phyloP scores from a whole-genome alignment of 1,139 yeast genomes.

The Saccharomyces uvarum region DNA sequence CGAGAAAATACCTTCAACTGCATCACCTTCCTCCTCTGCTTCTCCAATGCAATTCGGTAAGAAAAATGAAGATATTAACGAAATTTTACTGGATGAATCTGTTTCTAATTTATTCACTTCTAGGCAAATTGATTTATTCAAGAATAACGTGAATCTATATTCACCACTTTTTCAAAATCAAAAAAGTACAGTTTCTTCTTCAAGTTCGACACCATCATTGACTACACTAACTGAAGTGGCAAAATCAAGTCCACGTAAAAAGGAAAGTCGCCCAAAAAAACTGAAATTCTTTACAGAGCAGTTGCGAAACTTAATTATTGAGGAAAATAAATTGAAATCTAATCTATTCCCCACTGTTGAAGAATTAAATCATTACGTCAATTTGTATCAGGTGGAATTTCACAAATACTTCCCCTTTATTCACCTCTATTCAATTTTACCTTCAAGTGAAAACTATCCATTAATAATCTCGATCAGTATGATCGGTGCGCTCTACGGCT shows the following conservation, averaged over 20 bases:
- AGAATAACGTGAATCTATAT: constrained; percentile 30
- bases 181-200: constrained; percentile 5
- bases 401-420: constrained; percentile 77
- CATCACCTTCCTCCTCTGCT: neutral
- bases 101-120: constrained; percentile 40
- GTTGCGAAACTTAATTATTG: constrained; percentile 47
- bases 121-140: constrained; percentile 54
- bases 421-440: constrained; percentile 61
- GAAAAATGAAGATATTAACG: constrained; percentile 2
- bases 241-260: neutral
- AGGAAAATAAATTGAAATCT: constrained; percentile 42
- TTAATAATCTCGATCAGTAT: constrained; percentile 77
- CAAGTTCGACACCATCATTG: constrained; percentile 20
- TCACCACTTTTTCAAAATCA: constrained; percentile 11
- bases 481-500: constrained; percentile 79
- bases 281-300: constrained; percentile 40
- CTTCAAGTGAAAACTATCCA: constrained; percentile 60
- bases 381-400: constrained; percentile 64
- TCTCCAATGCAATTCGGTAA: neutral
- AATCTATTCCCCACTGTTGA: constrained; percentile 66
- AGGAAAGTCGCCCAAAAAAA: constrained; percentile 4
- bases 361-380: constrained; percentile 67
- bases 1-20: neutral
- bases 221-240: constrained; percentile 3
- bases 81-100: constrained; percentile 4